phyloP scores from a whole-genome alignment of 148 eudicot genomes.

The Rhododendron vialii region DNA sequence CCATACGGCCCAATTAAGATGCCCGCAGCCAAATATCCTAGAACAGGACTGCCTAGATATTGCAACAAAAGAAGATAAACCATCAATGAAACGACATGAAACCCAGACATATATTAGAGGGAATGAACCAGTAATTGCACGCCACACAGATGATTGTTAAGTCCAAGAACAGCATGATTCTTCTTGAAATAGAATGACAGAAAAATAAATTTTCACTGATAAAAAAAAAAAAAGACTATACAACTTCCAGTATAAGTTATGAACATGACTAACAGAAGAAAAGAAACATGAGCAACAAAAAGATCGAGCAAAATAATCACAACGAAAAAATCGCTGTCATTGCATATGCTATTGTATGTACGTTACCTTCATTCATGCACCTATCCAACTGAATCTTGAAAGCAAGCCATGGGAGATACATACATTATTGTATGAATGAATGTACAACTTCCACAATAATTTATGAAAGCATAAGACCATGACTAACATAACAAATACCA shows the following conservation, averaged over 20 bases:
- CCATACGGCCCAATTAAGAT: conserved; percentile 99
- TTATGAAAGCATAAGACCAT: not conserved
- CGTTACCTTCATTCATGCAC: not conserved
- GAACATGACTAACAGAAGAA: not conserved
- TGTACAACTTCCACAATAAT: not conserved
- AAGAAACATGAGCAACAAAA: not conserved
- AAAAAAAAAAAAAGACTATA: not conserved
- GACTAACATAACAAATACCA: not conserved
- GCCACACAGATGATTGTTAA: not conserved
- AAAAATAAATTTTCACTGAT: not conserved
- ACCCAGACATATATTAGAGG: not conserved
- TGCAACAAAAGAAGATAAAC: conserved; percentile 13
- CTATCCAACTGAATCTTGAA: not conserved
- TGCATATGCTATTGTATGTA: not conserved
- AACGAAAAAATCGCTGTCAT: not conserved
- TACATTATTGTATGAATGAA: not conserved
- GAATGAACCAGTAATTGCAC: not conserved
- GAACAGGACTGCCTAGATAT: conserved; percentile 95
- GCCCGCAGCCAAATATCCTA: conserved; percentile 96
- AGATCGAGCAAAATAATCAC: not conserved
- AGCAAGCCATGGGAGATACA: not conserved
- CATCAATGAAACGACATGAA: conserved; percentile 2
- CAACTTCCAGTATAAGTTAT: not conserved
- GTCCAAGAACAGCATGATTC: not conserved
- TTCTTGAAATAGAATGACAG: not conserved